Percentiles rank a stretch among this genome's conserved stretches.
phyloP scores from a whole-genome alignment of 2,329 filamentous ascomycete genomes.

The Aspergillus flavus region DNA sequence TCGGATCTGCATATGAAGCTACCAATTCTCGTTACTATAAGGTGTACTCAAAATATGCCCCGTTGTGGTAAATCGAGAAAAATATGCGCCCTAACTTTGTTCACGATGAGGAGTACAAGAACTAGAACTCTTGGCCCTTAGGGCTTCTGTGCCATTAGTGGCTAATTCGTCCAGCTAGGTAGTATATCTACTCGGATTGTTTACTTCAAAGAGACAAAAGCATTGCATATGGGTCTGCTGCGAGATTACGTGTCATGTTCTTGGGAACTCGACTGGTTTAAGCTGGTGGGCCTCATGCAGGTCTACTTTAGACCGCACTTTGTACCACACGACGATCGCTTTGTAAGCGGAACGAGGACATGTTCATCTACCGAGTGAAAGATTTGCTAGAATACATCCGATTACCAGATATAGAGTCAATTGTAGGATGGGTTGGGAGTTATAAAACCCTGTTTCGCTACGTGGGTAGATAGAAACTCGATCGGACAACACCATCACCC shows the following conservation, averaged over 20 bases:
- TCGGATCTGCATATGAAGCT: no score
- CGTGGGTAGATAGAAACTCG: no score
- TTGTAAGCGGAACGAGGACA: neutral
- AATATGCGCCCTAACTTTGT: no score
- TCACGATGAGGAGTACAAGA: no score
- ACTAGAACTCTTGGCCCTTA: no score
- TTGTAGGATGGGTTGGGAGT: neutral
- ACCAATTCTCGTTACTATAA: no score
- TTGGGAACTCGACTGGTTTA: neutral
- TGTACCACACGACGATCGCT: neutral
- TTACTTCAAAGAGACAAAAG: no score
- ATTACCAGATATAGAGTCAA: neutral
- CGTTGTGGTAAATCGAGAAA: no score
- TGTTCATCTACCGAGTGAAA: neutral
- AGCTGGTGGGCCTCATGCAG: neutral
- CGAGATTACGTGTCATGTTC: neutral
- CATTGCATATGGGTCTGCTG: neutral
- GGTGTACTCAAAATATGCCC: no score
- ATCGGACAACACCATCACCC: no score
- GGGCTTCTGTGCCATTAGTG: neutral
- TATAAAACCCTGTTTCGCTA: neutral
- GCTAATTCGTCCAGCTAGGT: neutral
- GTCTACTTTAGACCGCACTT: neutral
- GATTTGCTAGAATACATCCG: neutral
- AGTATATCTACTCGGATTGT: neutral